Base-by-base conservation (phyloP, 2,329 filamentous ascomycete genomes). In the Pestalotiopsis sp. region DNA sequence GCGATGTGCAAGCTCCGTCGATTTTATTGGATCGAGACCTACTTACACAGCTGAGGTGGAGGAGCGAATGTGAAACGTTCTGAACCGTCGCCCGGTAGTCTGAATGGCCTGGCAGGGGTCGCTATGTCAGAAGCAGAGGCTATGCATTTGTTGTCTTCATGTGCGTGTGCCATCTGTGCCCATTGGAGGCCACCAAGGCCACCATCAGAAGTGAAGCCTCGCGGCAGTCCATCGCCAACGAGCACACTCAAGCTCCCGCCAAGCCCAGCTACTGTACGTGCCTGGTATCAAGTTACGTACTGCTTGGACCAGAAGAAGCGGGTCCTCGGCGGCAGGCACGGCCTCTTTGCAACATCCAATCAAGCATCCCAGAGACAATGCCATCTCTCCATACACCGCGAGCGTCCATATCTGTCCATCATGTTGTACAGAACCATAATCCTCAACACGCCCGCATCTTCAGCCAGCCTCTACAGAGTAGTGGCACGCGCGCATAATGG, bases 31-130 rank as follows among this genome's bases (percentile, higher is more conserved):
- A 41, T 45, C 58, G 31, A 20, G 31, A 31, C 25, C 41, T 27
- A 45, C 45, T 55, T 65, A 45, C 39, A 49, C 49, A 49, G 52
- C 25, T 65, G 45, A 45, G 20, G 63, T 65, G 63, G 63, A 65
- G 63, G 63, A 57, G 25, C 31, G 63, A 65, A 65, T 55, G 63
- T 64, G 61, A 64, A 64, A 64, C 61, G 39, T 20, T 49, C 14
- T 62, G 41, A 52, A 20, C 38, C 25, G 60, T 63, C 60, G 25
- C 12, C 25, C 60, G 60, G 60, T 63, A 63, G 60, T 38, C 36
- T 38, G 60, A 9, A 17, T 52, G 45, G 45, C 45, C 45, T n/a
- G 45, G 20, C 45, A 52, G 45, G 45, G 45, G 45, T n/a, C 17
- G 14, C 14, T 52, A 52, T 17, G 45, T 52, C 17, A n/a, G 45